These are phyloP conservation scores for Aegilops longissima DNA, from an alignment of 176 grass and related monocot species.

Conservation along the genomic window DNA sequence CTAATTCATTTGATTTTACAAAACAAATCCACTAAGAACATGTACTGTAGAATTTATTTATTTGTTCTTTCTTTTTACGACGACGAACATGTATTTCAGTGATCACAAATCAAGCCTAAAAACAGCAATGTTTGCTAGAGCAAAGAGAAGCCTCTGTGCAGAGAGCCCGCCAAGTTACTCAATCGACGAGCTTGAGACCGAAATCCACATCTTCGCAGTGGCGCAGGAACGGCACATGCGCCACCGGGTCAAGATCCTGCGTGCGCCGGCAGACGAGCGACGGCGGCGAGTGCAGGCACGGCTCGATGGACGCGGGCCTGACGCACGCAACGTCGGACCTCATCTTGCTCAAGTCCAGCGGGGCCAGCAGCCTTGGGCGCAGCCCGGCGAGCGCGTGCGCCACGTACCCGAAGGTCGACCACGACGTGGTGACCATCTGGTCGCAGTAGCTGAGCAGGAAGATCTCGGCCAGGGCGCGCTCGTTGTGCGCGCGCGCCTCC, in stretches of 20 bases:
- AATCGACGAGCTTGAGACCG: constrained; percentile 64
- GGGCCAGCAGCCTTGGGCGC: constrained; percentile 42
- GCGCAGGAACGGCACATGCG: constrained; percentile 40
- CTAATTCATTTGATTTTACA: too few relatives aligned
- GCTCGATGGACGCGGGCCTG: constrained; percentile 56
- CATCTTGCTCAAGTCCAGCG: not conserved
- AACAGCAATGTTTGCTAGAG: too few relatives aligned
- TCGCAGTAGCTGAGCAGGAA: constrained; percentile 61
- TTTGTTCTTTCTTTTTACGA: too few relatives aligned
- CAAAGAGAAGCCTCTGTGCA: too few relatives aligned
- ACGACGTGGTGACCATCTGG: constrained; percentile 37
- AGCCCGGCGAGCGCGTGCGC: constrained; percentile 60
- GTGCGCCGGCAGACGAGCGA: constrained; percentile 46
- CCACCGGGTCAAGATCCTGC: constrained; percentile 32
- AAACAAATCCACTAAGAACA: too few relatives aligned
- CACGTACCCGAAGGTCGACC: constrained; percentile 81
- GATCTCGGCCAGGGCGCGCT: constrained; percentile 71
- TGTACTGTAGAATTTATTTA: too few relatives aligned
- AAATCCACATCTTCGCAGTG: constrained; percentile 54
- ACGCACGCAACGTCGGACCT: constrained; percentile 43
- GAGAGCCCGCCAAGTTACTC: not conserved
- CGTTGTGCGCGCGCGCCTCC: constrained; percentile 47
- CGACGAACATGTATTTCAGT: too few relatives aligned
- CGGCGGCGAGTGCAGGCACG: constrained; percentile 78
- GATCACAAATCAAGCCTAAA: too few relatives aligned